phyloP scores from a whole-genome alignment of 73 alveolate species.

The Durusdinium trenchii region DNA sequence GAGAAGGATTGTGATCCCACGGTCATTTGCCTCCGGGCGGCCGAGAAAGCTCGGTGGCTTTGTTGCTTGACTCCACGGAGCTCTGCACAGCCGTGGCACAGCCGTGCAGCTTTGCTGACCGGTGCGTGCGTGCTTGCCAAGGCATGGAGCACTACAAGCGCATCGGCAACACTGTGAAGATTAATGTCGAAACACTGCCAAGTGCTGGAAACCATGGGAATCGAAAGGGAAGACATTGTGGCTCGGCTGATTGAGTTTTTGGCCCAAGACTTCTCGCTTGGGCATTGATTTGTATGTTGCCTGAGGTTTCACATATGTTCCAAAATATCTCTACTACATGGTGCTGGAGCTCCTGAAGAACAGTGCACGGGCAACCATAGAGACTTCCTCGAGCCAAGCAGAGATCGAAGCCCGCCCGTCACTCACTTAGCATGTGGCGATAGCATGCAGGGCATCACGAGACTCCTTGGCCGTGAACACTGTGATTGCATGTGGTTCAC shows the following conservation, averaged over 20 bases:
- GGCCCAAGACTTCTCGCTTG: no score
- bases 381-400: slow-evolving; percentile 52
- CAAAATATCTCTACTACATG: slow-evolving; percentile 92
- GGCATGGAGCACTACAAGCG: slow-evolving; percentile 91
- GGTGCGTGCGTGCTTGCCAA: neutral
- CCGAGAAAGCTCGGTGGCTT: slow-evolving; percentile 83
- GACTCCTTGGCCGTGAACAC: no score
- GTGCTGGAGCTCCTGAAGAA: slow-evolving; percentile 89
- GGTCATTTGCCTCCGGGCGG: slow-evolving; percentile 69
- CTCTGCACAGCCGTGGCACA: no score
- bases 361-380: slow-evolving; percentile 90
- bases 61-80: neutral
- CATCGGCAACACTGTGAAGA: slow-evolving; percentile 67
- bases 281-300: neutral
- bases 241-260: neutral
- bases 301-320: slow-evolving; percentile 90
- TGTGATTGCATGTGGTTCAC: no score
- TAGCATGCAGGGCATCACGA: no score
- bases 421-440: neutral
- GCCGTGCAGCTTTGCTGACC: neutral
- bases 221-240: neutral
- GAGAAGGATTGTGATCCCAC: slow-evolving; percentile 89
- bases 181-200: slow-evolving; percentile 70
- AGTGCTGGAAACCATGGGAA: slow-evolving; percentile 33
- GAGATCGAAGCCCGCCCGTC: slow-evolving; percentile 76